phyloP scores from a whole-genome alignment of 2,329 filamentous ascomycete genomes.

The Rutstroemia sp. region DNA sequence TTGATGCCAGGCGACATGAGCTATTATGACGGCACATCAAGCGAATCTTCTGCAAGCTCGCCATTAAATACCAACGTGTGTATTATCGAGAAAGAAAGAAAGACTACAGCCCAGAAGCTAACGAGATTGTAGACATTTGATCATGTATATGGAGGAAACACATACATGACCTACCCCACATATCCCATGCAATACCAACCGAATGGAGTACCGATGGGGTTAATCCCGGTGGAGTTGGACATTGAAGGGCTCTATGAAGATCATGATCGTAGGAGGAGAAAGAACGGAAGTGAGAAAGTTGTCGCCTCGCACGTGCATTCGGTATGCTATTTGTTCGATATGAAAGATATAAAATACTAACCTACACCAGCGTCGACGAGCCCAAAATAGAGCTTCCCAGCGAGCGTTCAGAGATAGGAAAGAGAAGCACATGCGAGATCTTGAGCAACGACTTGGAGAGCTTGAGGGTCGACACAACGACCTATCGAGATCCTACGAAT shows the following conservation, averaged over 20 bases:
- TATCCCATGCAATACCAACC: slow-evolving; percentile 27
- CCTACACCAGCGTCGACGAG: slow-evolving; percentile 42
- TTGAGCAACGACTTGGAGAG: slow-evolving; percentile 48
- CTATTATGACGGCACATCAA: slow-evolving; percentile 27
- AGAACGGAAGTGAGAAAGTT: slow-evolving; percentile 25
- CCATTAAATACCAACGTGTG: slow-evolving; percentile 26
- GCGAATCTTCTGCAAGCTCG: slow-evolving; percentile 28
- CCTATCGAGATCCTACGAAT: slow-evolving; percentile 45
- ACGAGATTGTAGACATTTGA: slow-evolving; percentile 11
- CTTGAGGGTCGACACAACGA: slow-evolving; percentile 48
- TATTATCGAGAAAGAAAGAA: neutral
- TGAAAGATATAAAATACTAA: slow-evolving; percentile 1
- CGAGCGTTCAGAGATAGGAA: slow-evolving; percentile 55
- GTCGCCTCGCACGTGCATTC: slow-evolving; percentile 29
- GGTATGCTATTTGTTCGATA: slow-evolving; percentile 16
- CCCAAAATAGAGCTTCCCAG: slow-evolving; percentile 54
- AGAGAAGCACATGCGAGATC: slow-evolving; percentile 57
- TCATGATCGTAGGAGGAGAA: slow-evolving; percentile 27
- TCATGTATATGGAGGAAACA: slow-evolving; percentile 14
- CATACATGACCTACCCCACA: slow-evolving; percentile 23
- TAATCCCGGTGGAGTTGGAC: slow-evolving; percentile 29
- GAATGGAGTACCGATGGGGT: slow-evolving; percentile 20
- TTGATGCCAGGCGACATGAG: slow-evolving; percentile 21
- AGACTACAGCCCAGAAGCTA: slow-evolving; percentile 2
- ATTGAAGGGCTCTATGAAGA: slow-evolving; percentile 30